Evolutionary conservation across 2,329 filamentous ascomycete genomes (phyloP).

Genomic region (Aspergillus niger): DNA sequence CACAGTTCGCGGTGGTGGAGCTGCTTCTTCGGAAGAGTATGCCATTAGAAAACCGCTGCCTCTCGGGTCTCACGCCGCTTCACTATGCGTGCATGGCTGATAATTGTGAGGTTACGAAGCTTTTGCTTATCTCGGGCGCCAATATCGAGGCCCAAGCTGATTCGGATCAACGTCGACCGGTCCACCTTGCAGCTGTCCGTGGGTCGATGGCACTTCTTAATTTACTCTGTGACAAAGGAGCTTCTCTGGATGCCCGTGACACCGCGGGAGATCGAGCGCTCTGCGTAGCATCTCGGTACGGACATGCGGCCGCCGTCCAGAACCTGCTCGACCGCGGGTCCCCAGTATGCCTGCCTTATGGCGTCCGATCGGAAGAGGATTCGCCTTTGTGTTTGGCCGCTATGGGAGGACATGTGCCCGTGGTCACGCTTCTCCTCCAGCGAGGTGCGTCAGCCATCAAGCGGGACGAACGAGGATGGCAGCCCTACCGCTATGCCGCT

Average conservation of each 20-base stretch:
- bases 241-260: slow-evolving; percentile 37
- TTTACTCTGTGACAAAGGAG: slow-evolving; percentile 35
- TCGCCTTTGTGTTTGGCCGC: slow-evolving; percentile 43
- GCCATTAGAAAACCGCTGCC: slow-evolving; percentile 33
- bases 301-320: slow-evolving; percentile 37
- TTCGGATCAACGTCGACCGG: slow-evolving; percentile 30
- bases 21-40: slow-evolving; percentile 37
- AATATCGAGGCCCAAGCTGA: slow-evolving; percentile 37
- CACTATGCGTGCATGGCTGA: slow-evolving; percentile 42
- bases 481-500: slow-evolving; percentile 41
- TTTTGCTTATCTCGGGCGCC: slow-evolving; percentile 37
- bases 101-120: slow-evolving; percentile 31
- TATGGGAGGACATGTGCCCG: slow-evolving; percentile 35
- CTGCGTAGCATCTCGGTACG: slow-evolving; percentile 35
- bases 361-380: slow-evolving; percentile 33
- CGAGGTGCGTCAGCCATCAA: slow-evolving; percentile 37
- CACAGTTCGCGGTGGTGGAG: slow-evolving; percentile 42
- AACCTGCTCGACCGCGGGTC: slow-evolving; percentile 38
- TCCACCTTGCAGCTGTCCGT: slow-evolving; percentile 37
- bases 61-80: slow-evolving; percentile 32
- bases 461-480: slow-evolving; percentile 41
- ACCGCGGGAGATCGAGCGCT: slow-evolving; percentile 37
- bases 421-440: slow-evolving; percentile 36
- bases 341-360: slow-evolving; percentile 29
- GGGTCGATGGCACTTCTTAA: slow-evolving; percentile 34